Conservation (phyloP, 345 rosid genomes). For the Gossypium longicalyx region DNA sequence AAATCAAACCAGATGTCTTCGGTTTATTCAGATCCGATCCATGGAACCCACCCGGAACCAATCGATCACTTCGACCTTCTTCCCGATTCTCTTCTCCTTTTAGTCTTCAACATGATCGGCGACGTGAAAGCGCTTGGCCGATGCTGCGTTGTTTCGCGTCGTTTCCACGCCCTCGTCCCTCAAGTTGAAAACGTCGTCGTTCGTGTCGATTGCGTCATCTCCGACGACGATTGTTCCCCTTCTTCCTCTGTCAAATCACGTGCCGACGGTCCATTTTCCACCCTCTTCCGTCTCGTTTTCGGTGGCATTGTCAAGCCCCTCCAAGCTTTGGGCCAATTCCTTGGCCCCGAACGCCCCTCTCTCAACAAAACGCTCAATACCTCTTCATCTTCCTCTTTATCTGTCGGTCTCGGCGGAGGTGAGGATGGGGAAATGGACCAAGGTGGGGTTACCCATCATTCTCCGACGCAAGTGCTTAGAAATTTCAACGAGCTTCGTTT, state of each 20-base stretch:
- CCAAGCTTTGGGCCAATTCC: conserved; percentile 63
- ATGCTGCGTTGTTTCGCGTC: conserved; percentile 77
- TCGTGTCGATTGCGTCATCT: conserved; percentile 86
- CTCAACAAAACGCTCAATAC: not conserved
- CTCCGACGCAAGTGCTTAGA: conserved; percentile 85
- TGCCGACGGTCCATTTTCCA: conserved; percentile 33
- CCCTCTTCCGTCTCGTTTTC: conserved; percentile 49
- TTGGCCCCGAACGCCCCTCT: conserved; percentile 45
- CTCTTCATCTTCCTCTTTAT: conserved; percentile 25
- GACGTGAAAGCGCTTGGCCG: conserved; percentile 93
- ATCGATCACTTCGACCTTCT: conserved; percentile 87
- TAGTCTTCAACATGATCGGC: conserved; percentile 76
- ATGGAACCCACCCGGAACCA: conserved; percentile 48
- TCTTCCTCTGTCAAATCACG: conserved; percentile 52
- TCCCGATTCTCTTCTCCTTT: conserved; percentile 71
- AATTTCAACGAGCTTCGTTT: conserved; percentile 87
- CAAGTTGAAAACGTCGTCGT: conserved; percentile 85
- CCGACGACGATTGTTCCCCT: conserved; percentile 64
- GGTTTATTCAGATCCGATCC: conserved; percentile 48
- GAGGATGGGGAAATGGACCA: conserved; percentile 64
- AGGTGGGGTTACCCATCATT: conserved; percentile 86
- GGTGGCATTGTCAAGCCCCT: conserved; percentile 76
- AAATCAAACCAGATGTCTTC: conserved; percentile 14
- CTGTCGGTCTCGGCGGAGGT: conserved; percentile 41
- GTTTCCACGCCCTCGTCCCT: conserved; percentile 70